Conservation (phyloP, 106 monocot species). For the Amphibolis antarctica region DNA sequence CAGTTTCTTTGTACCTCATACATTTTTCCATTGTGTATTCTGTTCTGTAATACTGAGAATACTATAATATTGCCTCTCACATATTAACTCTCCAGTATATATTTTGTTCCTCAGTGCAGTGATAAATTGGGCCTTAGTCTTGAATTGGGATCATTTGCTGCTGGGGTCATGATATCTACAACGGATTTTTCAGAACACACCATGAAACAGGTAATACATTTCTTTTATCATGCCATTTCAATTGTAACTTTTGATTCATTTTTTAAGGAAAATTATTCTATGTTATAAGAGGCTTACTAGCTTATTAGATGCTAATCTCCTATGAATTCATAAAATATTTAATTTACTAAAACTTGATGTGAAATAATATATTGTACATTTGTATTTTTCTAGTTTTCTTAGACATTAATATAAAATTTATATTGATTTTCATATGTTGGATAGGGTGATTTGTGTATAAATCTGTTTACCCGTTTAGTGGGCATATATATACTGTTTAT, state of each 20-base stretch:
- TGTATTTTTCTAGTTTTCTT: too few relatives aligned
- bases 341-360: too few relatives aligned
- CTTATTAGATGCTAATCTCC: too few relatives aligned
- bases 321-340: too few relatives aligned
- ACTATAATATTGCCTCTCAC: neutral
- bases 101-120: conserved; percentile 55
- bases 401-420: too few relatives aligned
- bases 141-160: conserved; percentile 94
- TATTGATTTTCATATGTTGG: too few relatives aligned
- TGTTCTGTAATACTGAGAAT: neutral
- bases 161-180: conserved; percentile 94
- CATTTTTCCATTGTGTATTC: neutral
- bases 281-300: too few relatives aligned
- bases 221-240: neutral
- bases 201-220: conserved; percentile 54
- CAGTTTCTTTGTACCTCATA: neutral
- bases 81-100: neutral
- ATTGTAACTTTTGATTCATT: neutral
- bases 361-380: too few relatives aligned
- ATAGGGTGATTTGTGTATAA: too few relatives aligned
- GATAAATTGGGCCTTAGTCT: conserved; percentile 91
- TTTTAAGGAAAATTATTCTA: too few relatives aligned
- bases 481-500: too few relatives aligned
- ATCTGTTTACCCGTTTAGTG: too few relatives aligned
- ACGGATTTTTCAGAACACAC: conserved; percentile 97